Evolutionary conservation across 2,329 filamentous ascomycete species (phyloP).

Genomic region (Diplodia seriata): DNA sequence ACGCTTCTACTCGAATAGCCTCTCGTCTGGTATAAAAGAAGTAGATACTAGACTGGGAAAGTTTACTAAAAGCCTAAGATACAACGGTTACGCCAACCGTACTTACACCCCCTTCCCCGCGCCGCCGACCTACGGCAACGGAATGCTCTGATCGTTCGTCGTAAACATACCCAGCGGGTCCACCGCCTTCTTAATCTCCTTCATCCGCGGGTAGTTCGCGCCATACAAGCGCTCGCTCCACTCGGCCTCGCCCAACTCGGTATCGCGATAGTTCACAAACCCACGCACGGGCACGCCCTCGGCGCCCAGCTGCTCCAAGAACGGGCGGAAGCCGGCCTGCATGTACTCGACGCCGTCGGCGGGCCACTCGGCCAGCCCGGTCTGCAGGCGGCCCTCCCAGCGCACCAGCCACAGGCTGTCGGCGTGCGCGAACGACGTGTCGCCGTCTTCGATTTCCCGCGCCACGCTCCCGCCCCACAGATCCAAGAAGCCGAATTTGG

Average conservation of each 20-base stretch:
- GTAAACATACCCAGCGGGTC: conserved; percentile 36
- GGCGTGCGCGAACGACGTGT: conserved; percentile 35
- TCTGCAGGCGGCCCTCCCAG: conserved; percentile 34
- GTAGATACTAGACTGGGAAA: too few species aligned
- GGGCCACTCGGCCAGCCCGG: conserved; percentile 33
- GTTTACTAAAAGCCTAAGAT: too few species aligned
- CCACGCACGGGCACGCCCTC: conserved; percentile 34
- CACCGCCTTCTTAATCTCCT: conserved; percentile 35
- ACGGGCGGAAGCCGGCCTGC: conserved; percentile 36
- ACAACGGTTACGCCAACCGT: too few species aligned
- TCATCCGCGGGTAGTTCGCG: conserved; percentile 36
- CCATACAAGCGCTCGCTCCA: conserved; percentile 37
- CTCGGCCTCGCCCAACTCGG: conserved; percentile 34
- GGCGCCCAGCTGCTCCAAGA: conserved; percentile 34
- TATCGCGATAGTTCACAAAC: conserved; percentile 38
- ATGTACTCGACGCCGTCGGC: conserved; percentile 37
- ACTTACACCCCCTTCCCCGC: too few species aligned
- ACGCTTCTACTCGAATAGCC: too few species aligned
- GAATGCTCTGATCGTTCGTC: conserved; percentile 36
- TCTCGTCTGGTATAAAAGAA: too few species aligned
- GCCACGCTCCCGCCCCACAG: conserved; percentile 37
- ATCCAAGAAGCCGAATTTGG: conserved; percentile 37
- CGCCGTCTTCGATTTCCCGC: conserved; percentile 34
- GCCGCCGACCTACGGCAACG: conserved; percentile 23
- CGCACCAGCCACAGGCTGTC: conserved; percentile 38